These are phyloP conservation scores for Populus hybrid DNA, from an alignment of 441 rosid species.

Conservation along the genomic window DNA sequence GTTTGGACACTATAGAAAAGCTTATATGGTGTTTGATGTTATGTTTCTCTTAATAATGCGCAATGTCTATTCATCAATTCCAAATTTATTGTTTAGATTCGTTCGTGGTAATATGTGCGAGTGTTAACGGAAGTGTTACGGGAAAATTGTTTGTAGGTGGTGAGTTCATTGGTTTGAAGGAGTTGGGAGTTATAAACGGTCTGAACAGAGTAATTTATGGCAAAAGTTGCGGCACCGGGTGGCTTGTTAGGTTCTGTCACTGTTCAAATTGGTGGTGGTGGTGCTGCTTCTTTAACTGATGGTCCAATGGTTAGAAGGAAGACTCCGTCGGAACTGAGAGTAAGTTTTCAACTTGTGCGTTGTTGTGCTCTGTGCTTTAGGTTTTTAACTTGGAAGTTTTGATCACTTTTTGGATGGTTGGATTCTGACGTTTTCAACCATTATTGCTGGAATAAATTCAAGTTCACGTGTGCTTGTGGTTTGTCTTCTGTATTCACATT, in stretches of 20 bases:
- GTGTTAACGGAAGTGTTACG: neutral
- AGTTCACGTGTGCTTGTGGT: neutral
- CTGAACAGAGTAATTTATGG: conserved; percentile 38
- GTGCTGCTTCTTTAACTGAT: conserved; percentile 29
- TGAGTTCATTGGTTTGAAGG: conserved; percentile 19
- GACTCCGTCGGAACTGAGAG: conserved; percentile 61
- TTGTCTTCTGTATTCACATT: neutral
- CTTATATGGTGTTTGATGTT: neutral
- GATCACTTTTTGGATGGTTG: neutral
- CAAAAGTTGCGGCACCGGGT: conserved; percentile 58
- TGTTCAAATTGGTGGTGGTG: conserved; percentile 48
- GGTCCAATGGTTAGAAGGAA: conserved; percentile 41
- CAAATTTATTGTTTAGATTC: neutral
- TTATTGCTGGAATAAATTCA: neutral
- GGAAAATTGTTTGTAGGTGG: conserved; percentile 9
- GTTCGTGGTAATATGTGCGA: neutral
- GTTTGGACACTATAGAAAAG: neutral
- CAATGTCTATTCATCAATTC: neutral
- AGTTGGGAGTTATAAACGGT: neutral
- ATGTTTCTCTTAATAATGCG: neutral
- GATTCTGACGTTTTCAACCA: neutral
- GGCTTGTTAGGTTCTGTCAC: conserved; percentile 39
- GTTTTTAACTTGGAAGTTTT: neutral
- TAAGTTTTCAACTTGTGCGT: conserved; percentile 23
- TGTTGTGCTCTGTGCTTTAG: neutral